A percentile compares a stretch with the other conserved stretches of the same genome.
These are phyloP conservation scores for Capsicum rhomboideum DNA, from an alignment of 257 asterid species.

Conservation along the genomic window DNA sequence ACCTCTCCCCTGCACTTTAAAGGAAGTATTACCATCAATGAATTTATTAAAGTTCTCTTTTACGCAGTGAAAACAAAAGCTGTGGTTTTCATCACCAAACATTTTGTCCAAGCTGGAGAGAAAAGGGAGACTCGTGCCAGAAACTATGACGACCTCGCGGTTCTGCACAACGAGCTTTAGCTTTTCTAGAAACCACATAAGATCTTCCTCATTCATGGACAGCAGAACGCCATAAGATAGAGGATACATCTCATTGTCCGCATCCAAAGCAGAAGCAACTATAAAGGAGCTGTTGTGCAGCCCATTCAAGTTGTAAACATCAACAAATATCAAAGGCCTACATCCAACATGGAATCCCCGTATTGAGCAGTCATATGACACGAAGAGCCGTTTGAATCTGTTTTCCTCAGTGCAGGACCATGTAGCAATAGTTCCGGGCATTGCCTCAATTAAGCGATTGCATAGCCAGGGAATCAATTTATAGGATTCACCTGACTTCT, in stretches of 20 bases:
- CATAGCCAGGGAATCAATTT: constrained; percentile 13
- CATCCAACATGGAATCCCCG: constrained; percentile 7
- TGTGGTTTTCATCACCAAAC: constrained; percentile 9
- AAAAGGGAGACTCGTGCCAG: neutral
- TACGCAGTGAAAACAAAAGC: constrained; percentile 3
- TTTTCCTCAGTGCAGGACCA: constrained; percentile 5
- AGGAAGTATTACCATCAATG: neutral
- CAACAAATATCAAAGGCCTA: constrained; percentile 7
- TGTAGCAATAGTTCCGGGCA: constrained; percentile 7
- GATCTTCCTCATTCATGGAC: neutral
- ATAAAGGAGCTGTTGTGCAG: constrained; percentile 4
- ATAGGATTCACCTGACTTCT: constrained; percentile 7
- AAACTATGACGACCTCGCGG: neutral
- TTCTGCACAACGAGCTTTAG: neutral
- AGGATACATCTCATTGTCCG: constrained; percentile 7
- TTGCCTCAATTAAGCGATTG: neutral
- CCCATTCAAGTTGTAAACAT: constrained; percentile 8
- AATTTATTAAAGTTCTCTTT: constrained; percentile 5
- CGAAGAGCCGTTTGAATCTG: constrained; percentile 1
- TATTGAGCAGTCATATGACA: constrained; percentile 7
- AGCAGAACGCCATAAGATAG: constrained; percentile 2
- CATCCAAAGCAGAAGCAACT: constrained; percentile 6
- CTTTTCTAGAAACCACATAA: constrained; percentile 2
- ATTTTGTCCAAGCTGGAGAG: neutral
- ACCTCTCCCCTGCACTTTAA: constrained; percentile 1